Percentiles rank a stretch among this genome's conserved stretches.
These are phyloP conservation scores for Chlorella sorokiniana DNA, from an alignment of 139 green algal genomes.

Conservation along the genomic window DNA sequence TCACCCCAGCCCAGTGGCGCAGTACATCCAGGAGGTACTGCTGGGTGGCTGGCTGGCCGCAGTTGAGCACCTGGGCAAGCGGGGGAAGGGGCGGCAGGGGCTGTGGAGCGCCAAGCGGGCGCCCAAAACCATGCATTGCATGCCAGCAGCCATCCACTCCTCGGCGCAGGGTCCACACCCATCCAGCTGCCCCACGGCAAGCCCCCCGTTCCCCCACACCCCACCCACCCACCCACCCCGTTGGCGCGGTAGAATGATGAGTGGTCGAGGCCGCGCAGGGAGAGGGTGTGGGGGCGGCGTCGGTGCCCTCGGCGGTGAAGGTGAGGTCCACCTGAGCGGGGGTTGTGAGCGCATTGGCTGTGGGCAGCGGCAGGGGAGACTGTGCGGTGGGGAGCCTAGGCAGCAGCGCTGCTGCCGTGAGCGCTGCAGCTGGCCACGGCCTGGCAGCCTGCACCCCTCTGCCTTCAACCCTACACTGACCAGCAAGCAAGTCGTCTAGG, in stretches of 20 bases:
- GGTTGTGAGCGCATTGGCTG: too few species aligned
- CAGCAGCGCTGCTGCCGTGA: too few species aligned
- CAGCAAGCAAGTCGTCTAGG: too few species aligned
- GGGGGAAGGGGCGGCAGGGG: background rate
- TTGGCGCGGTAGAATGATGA: slow-evolving; percentile 66
- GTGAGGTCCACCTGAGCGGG: slow-evolving; percentile 69
- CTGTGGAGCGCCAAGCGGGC: background rate
- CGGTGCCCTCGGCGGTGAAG: slow-evolving; percentile 73
- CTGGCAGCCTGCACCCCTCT: background rate
- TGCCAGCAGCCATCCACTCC: background rate
- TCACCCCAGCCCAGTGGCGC: slow-evolving; percentile 61
- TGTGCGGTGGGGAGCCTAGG: background rate
- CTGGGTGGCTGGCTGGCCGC: slow-evolving; percentile 68
- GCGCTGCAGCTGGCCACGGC: background rate
- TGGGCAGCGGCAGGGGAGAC: background rate
- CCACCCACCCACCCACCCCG: slow-evolving; percentile 9
- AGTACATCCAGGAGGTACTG: slow-evolving; percentile 62
- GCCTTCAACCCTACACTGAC: slow-evolving; percentile 1
- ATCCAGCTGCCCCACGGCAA: background rate
- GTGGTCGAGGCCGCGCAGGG: slow-evolving; percentile 69
- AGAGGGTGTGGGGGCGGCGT: slow-evolving; percentile 52
- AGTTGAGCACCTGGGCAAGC: slow-evolving; percentile 65
- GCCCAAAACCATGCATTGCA: background rate
- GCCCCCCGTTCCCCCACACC: background rate
- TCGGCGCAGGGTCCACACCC: background rate